A percentile compares a stretch with the other conserved stretches of the same genome.
Evolutionary conservation across 2,329 filamentous ascomycete species (phyloP).

Genomic region (Colletotrichum agaves): DNA sequence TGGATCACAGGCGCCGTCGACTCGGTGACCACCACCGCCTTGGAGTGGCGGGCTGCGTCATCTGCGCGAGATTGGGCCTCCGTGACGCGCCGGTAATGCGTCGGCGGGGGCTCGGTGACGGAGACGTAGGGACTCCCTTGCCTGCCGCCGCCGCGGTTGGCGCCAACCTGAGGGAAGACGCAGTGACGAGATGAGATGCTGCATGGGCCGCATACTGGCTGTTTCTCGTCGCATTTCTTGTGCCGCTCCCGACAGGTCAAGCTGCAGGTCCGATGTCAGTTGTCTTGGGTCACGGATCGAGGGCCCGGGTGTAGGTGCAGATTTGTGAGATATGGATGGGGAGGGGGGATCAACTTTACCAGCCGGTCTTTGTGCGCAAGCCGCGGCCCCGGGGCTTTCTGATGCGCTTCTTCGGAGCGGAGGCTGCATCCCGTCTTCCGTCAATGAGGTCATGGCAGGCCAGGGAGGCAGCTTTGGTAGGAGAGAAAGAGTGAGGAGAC

Average conservation of each 20-base stretch:
- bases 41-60: not conserved
- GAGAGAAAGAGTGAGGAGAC: not conserved
- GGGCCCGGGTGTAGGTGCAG: not conserved
- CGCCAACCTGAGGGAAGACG: slow-evolving; percentile 35
- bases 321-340: not conserved
- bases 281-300: slow-evolving; percentile 1
- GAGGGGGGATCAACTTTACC: slow-evolving; percentile 40
- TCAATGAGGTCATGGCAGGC: slow-evolving; percentile 33
- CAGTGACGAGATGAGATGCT: slow-evolving; percentile 40
- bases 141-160: not conserved
- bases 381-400: slow-evolving; percentile 55
- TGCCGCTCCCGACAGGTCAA: slow-evolving; percentile 57
- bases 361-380: slow-evolving; percentile 56
- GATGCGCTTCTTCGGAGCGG: slow-evolving; percentile 36
- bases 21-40: not conserved
- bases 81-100: slow-evolving; percentile 9
- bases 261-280: slow-evolving; percentile 40
- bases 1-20: slow-evolving; percentile 4
- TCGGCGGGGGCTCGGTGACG: not conserved
- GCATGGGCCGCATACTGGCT: slow-evolving; percentile 42
- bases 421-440: slow-evolving; percentile 21
- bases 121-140: slow-evolving; percentile 10
- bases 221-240: slow-evolving; percentile 62
- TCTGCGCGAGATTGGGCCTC: slow-evolving; percentile 4
- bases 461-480: not conserved